Evolutionary conservation across 2,329 filamentous ascomycete species (phyloP).

Genomic region (Trichoderma sp.): DNA sequence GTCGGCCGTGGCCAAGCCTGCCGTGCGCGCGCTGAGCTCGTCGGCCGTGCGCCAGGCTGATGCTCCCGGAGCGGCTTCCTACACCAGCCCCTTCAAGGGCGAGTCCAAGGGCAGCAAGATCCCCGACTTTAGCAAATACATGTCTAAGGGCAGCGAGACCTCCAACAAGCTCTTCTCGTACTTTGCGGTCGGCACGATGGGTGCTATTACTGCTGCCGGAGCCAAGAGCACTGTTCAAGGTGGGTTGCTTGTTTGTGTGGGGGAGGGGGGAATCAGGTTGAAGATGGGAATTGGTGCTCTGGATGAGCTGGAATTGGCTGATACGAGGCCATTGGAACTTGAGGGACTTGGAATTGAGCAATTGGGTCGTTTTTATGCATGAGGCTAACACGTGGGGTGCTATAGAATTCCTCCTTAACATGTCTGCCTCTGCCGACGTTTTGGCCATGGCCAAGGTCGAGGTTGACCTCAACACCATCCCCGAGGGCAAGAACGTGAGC

Average conservation of each 20-base stretch:
- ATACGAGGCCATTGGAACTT: not conserved
- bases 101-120: slow-evolving; percentile 65
- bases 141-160: slow-evolving; percentile 63
- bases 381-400: slow-evolving; percentile 29
- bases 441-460: slow-evolving; percentile 99
- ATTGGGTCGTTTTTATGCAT: slow-evolving; percentile 29
- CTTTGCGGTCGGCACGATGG: slow-evolving; percentile 98
- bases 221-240: slow-evolving; percentile 98
- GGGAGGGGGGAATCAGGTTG: not conserved
- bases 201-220: slow-evolving; percentile 84
- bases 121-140: slow-evolving; percentile 87
- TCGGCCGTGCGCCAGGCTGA: slow-evolving; percentile 48
- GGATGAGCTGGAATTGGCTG: not conserved
- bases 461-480: slow-evolving; percentile 86
- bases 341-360: slow-evolving; percentile 19
- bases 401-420: slow-evolving; percentile 98
- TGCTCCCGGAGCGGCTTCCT: slow-evolving; percentile 49
- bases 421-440: slow-evolving; percentile 98
- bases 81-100: slow-evolving; percentile 65
- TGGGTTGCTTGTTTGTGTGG: slow-evolving; percentile 49
- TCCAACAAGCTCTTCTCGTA: slow-evolving; percentile 89
- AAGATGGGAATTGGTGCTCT: not conserved
- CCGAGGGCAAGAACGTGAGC: slow-evolving; percentile 98
- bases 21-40: slow-evolving; percentile 57
- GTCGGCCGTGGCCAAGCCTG: slow-evolving; percentile 42